Evolutionary conservation across 2,329 filamentous ascomycete genomes (phyloP).

Genomic region (Daldinia sp.): DNA sequence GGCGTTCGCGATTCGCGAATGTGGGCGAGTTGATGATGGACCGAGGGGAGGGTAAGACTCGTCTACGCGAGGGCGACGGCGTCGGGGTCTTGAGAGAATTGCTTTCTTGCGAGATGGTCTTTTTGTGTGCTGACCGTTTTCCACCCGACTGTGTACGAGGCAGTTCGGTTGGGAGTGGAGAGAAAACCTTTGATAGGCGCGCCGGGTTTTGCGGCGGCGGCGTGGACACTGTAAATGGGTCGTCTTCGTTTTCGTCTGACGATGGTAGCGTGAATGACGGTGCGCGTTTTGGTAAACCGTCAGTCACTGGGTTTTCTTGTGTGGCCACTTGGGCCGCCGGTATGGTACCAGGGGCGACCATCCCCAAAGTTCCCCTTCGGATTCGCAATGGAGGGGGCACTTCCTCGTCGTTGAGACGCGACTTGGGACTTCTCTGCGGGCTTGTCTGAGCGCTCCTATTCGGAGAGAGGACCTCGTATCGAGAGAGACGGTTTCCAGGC

Average conservation of each 20-base stretch:
- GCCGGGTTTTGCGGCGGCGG: constrained; percentile 39
- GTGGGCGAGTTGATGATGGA: constrained; percentile 46
- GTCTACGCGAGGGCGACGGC: constrained; percentile 38
- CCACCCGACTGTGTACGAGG: constrained; percentile 12
- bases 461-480: constrained; percentile 27
- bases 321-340: neutral
- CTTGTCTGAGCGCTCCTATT: neutral
- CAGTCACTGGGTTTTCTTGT: neutral
- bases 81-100: constrained; percentile 39
- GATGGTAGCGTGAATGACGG: constrained; percentile 38
- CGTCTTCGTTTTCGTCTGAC: constrained; percentile 40
- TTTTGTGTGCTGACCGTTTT: neutral
- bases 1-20: constrained; percentile 19
- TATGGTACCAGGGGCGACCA: neutral
- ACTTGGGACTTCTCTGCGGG: constrained; percentile 14
- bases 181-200: constrained; percentile 49
- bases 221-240: constrained; percentile 46
- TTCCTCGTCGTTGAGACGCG: constrained; percentile 27
- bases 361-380: constrained; percentile 33
- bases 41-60: constrained; percentile 44
- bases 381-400: constrained; percentile 31
- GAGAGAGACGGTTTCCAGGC: constrained; percentile 29
- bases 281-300: constrained; percentile 14
- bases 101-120: constrained; percentile 13
- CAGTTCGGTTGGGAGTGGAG: constrained; percentile 43